Base-by-base conservation (phyloP, 257 asterid species). In the Fraxinus excelsior region DNA sequence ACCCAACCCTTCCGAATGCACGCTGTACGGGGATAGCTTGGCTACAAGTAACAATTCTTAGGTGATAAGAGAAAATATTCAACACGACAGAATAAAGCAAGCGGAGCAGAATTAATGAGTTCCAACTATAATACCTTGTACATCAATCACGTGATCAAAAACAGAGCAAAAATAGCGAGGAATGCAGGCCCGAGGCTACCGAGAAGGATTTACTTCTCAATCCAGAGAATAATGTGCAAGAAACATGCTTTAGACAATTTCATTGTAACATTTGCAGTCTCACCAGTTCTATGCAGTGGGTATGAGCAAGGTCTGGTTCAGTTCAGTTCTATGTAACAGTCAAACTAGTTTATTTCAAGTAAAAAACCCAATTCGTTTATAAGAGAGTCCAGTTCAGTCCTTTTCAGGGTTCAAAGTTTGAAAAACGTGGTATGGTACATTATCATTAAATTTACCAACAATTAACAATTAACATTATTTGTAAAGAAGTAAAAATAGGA, bases 1-100 rank as follows among this genome's bases (percentile, higher is more conserved):
- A 96, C 97, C 98, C 99, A 96, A 79, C 99, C 94, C 89, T 91
- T 93, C 37, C 99, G 91, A 81, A 93, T 89, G 87, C 82, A 87
- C 76, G 95, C 71, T 77, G 97, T 86, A 68, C 90, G 97, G 44
- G 99, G 99, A 86, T 96, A 96, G 88, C 90, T 93, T 82, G 86
- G 91, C 99, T 96, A 84, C 87, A 90, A 72, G 81, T 51, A 72
- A 75, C 37, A 80, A 64, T 56, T 18, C 62, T 64, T 75, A 5
- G 51, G 64, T 71, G 76, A 73, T 72, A 73, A 53, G 69, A 71
- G 42, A 74, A 28, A 31, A 67, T 51, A 64, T 80, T 28, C 26
- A 70, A 18, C 21, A 13, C 19, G 8, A 29, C 19, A 76, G 35
- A 51, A 51, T 42, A 77, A 60, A 10, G 70, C 71, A 73, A 62